Percentiles rank a stretch among this genome's conserved stretches.
These are phyloP conservation scores for Lojkania enalia DNA, from an alignment of 2,329 filamentous ascomycete species.

Conservation along the genomic window DNA sequence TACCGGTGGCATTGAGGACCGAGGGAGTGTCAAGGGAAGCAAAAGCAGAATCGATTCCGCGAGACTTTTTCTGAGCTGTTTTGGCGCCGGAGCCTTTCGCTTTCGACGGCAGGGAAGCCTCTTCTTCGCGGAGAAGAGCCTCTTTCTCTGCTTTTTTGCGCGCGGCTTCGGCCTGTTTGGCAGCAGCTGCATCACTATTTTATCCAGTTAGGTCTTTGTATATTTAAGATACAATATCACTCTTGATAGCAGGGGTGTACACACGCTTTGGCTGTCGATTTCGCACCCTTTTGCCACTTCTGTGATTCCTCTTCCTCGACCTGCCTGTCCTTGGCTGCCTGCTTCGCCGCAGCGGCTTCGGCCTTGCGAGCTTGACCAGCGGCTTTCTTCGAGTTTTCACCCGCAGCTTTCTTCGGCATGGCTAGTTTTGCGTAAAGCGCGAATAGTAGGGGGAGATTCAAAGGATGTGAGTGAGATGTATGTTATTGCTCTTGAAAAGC, in stretches of 20 bases:
- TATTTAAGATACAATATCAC: too few species aligned
- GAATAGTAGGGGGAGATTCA: too few species aligned
- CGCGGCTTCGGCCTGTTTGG: slow-evolving; percentile 79
- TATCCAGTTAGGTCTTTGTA: too few species aligned
- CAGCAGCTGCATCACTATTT: slow-evolving; percentile 76
- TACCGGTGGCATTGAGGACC: slow-evolving; percentile 78
- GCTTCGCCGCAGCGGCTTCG: slow-evolving; percentile 79
- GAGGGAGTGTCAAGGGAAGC: slow-evolving; percentile 50
- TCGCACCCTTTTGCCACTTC: slow-evolving; percentile 84
- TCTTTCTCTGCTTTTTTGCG: slow-evolving; percentile 93
- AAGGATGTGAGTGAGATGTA: too few species aligned
- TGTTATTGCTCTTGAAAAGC: too few species aligned
- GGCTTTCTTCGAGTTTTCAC: slow-evolving; percentile 85
- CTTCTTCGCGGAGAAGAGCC: slow-evolving; percentile 80
- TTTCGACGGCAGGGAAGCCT: slow-evolving; percentile 66
- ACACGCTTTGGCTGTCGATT: slow-evolving; percentile 85
- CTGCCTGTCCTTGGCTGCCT: slow-evolving; percentile 69
- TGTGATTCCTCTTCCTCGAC: slow-evolving; percentile 68
- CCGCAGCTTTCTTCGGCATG: slow-evolving; percentile 56
- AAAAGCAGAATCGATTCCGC: slow-evolving; percentile 69
- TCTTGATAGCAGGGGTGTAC: slow-evolving; percentile 45
- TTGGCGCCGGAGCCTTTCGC: slow-evolving; percentile 70
- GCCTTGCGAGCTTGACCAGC: slow-evolving; percentile 91
- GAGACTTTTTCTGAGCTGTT: slow-evolving; percentile 56
- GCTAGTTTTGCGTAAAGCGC: too few species aligned